Evolutionary conservation across 768 basidiomycete species (phyloP), one percentile per base, ranked within the genome.

Genomic region (Lentinula sp.): DNA sequence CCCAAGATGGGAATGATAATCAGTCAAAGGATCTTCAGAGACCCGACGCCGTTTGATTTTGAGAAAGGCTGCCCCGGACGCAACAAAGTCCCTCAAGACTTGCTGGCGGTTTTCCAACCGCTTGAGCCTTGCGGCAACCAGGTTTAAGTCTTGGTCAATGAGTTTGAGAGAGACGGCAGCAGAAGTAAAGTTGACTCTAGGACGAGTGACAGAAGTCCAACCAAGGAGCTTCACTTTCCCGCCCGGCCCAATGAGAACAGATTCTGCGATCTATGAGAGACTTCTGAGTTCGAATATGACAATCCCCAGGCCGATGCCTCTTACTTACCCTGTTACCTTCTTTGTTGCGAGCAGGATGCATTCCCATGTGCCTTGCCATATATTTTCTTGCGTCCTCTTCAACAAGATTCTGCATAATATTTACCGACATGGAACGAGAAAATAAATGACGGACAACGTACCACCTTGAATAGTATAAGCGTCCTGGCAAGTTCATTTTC

Each of bases 171-270:
- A 54, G 6, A 54, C 53, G 9, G 53, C 53, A 39, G 53, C 35
- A 10, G 53, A 54, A 20, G 53, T 54, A 18, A 54, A 54, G 9
- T 54, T 18, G 9, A 54, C 53, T 39, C 53, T 36, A n/a, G 53
- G 53, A 2, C 53, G 33, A 20, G 53, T 54, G 35, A 54, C 53
- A 4, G 53, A 35, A 39, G 53, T 54, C 53, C 53, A 54, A 16
- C 53, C 53, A n/a, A 54, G 53, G 16, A 54, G 53, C 53, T 54
- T 54, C 2, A 54, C 53, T 54, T 54, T 54, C n/a, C 53, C 53
- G 12, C 53, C 53, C 9, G 53, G 53, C 16, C 53, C 53, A 20
- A 54, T 54, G 10, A 54, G 53, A 37, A 54, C 53, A 20, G 53
- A 54, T 39, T 54, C 53, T 16, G 53, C 53, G 20, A 54, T 54